These are phyloP conservation scores for Dicorynia guianensis DNA, from an alignment of 306 rosid species.

Conservation along the genomic window DNA sequence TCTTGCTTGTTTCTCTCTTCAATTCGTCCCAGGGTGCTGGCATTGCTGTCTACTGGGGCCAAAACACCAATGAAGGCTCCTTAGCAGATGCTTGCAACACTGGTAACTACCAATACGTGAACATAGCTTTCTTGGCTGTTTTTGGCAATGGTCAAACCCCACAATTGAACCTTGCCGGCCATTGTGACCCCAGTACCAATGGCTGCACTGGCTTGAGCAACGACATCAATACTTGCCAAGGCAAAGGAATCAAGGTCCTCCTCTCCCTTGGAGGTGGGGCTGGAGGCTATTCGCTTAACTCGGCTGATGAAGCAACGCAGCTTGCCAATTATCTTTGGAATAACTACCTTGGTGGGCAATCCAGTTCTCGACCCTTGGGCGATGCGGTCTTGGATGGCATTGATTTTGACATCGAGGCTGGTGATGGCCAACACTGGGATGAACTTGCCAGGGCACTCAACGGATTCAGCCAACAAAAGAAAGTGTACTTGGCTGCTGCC, in stretches of 20 bases:
- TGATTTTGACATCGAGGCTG: constrained; percentile 67
- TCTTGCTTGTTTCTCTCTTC: constrained; percentile 43
- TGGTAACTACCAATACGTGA: constrained; percentile 66
- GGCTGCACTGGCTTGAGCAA: constrained; percentile 43
- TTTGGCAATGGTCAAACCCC: constrained; percentile 63
- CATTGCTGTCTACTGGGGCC: constrained; percentile 74
- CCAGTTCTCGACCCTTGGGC: constrained; percentile 59
- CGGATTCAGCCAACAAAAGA: constrained; percentile 27
- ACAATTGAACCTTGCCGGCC: constrained; percentile 53
- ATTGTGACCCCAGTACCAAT: constrained; percentile 44
- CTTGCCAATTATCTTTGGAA: constrained; percentile 59
- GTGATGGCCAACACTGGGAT: constrained; percentile 41
- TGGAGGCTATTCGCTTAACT: constrained; percentile 51
- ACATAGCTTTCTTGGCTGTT: constrained; percentile 58
- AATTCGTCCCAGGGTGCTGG: constrained; percentile 48
- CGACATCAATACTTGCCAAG: constrained; percentile 56
- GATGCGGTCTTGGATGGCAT: constrained; percentile 62
- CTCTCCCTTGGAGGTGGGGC: constrained; percentile 69
- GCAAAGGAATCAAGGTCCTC: constrained; percentile 55
- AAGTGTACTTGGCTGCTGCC: constrained; percentile 56
- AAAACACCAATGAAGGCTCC: constrained; percentile 54
- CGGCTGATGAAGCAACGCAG: constrained; percentile 53
- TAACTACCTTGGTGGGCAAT: constrained; percentile 62
- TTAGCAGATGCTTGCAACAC: constrained; percentile 59
- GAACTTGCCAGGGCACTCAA: constrained; percentile 52